phyloP scores from a whole-genome alignment of 257 asterid genomes.

The Verbascum thapsus region DNA sequence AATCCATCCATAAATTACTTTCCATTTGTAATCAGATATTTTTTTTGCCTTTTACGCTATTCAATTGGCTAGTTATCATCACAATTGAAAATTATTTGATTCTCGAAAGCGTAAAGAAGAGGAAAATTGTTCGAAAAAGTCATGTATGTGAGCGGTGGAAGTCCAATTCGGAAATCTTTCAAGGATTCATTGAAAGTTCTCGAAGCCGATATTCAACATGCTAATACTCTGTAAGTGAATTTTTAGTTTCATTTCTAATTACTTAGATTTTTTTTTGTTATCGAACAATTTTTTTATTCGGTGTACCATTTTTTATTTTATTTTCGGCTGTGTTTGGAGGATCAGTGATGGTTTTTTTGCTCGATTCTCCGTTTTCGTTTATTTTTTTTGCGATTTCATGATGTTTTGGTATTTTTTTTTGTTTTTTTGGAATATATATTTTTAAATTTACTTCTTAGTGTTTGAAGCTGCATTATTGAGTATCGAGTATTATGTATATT shows the following conservation, averaged over 20 bases:
- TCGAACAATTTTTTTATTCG: too few species aligned
- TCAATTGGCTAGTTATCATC: slow-evolving; percentile 10
- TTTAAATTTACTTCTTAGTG: not conserved
- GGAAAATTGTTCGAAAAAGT: slow-evolving; percentile 20
- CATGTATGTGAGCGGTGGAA: slow-evolving; percentile 59
- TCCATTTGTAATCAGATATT: not conserved
- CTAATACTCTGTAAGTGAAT: slow-evolving; percentile 67
- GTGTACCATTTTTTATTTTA: not conserved
- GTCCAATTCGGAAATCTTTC: slow-evolving; percentile 69
- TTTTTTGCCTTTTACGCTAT: not conserved
- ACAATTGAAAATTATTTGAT: slow-evolving; percentile 32
- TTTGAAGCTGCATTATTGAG: slow-evolving; percentile 5
- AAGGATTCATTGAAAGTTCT: slow-evolving; percentile 81
- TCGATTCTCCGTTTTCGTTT: not conserved
- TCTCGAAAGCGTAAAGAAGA: not conserved
- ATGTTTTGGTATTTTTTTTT: slow-evolving; percentile 3
- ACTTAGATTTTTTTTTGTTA: not conserved
- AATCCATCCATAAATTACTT: not conserved
- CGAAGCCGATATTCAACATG: slow-evolving; percentile 91
- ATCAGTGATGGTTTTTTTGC: slow-evolving; percentile 20
- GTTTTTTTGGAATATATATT: too few species aligned
- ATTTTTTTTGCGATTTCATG: not conserved
- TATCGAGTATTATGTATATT: not conserved
- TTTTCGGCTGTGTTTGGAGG: not conserved
- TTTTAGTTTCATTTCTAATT: not conserved